Evolutionary conservation across 805 yeast species (phyloP).

Genomic region (Starmerella khaoyaiensis): DNA sequence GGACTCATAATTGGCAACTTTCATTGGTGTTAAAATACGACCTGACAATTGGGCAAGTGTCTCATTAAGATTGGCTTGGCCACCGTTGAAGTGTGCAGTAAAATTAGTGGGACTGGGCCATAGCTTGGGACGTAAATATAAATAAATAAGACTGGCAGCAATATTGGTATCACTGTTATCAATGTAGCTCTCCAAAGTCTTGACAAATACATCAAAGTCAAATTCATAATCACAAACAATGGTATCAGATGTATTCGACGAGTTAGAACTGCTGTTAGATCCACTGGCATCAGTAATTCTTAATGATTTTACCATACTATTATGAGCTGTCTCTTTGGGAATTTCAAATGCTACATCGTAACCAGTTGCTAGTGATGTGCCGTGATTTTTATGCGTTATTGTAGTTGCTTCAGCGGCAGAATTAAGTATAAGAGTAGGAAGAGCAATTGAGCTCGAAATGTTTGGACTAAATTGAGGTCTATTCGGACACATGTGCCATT

Average conservation of each 20-base stretch:
- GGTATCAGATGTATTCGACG: too few relatives aligned
- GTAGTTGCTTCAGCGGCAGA: neutral
- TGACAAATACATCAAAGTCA: constrained; percentile 15
- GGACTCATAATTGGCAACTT: neutral
- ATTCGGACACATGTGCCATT: constrained; percentile 47
- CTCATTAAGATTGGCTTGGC: constrained; percentile 5
- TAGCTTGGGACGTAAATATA: constrained; percentile 28
- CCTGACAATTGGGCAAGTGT: constrained; percentile 3
- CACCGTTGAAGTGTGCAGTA: neutral
- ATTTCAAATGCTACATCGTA: too few relatives aligned
- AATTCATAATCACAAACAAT: constrained; percentile 14
- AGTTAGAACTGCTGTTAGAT: too few relatives aligned
- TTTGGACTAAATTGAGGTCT: constrained; percentile 1
- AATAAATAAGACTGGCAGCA: constrained; percentile 33
- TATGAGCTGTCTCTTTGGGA: too few relatives aligned
- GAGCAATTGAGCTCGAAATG: neutral
- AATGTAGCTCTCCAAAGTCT: constrained; percentile 29
- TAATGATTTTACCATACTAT: too few relatives aligned
- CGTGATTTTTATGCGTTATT: neutral
- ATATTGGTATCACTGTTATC: constrained; percentile 35
- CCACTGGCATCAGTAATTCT: too few relatives aligned
- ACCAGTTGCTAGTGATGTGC: too few relatives aligned
- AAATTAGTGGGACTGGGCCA: constrained; percentile 8
- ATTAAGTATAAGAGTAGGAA: neutral
- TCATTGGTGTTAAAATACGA: constrained; percentile 16